Evolutionary conservation across 2,329 filamentous ascomycete species (phyloP).

Genomic region (Dactylonectria macrodidyma): DNA sequence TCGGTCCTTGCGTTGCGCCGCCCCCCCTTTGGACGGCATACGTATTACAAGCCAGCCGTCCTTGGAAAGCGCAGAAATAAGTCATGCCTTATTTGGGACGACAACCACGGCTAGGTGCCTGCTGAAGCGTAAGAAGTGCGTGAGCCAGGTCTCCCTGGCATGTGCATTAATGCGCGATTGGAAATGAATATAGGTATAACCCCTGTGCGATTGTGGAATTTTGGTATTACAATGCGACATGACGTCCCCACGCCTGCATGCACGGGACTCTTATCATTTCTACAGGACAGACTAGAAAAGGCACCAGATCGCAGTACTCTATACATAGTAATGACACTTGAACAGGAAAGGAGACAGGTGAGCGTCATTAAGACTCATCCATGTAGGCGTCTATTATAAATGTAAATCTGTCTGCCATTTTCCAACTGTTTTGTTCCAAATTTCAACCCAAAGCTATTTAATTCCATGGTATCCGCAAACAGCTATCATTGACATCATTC

Average conservation of each 20-base stretch:
- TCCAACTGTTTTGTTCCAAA: neutral
- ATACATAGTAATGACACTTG: too few relatives aligned
- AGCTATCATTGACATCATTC: slow-evolving; percentile 10
- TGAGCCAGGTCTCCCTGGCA: slow-evolving; percentile 11
- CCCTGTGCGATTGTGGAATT: slow-evolving; percentile 12
- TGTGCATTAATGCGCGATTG: slow-evolving; percentile 17
- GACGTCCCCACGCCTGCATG: slow-evolving; percentile 21
- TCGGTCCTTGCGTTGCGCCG: neutral
- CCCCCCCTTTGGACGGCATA: slow-evolving; percentile 9
- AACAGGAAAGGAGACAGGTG: too few relatives aligned
- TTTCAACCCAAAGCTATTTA: slow-evolving; percentile 10
- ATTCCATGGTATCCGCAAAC: slow-evolving; percentile 19
- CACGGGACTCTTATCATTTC: slow-evolving; percentile 16
- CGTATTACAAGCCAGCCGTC: neutral
- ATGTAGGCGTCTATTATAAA: neutral
- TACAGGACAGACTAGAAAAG: neutral
- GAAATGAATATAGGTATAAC: slow-evolving; percentile 12
- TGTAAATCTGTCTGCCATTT: neutral
- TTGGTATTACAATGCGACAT: slow-evolving; percentile 29
- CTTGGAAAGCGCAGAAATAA: neutral
- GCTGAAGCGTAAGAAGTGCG: neutral
- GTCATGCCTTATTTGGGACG: slow-evolving; percentile 13
- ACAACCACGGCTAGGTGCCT: neutral
- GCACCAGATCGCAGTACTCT: neutral
- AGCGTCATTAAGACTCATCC: neutral